Percentiles rank a stretch among this genome's conserved stretches.
Evolutionary conservation across 257 asterid genomes (phyloP).

Genomic region (Knoxia roxburghii): DNA sequence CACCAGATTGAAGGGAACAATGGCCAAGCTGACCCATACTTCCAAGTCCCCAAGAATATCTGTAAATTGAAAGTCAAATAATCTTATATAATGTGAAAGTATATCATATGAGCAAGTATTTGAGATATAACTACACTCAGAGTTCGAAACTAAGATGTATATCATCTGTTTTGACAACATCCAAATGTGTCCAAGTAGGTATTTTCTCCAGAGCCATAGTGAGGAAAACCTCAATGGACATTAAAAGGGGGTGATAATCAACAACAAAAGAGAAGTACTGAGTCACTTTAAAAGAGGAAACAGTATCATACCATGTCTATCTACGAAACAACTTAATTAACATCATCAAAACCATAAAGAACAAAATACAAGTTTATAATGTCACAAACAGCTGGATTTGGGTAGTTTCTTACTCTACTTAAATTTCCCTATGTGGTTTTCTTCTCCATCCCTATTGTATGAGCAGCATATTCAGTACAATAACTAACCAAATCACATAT

Average conservation of each 20-base stretch:
- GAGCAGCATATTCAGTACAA: too few relatives aligned
- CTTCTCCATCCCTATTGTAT: not conserved
- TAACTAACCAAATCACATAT: not conserved
- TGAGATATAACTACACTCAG: not conserved
- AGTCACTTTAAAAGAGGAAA: not conserved
- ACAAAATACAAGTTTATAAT: not conserved
- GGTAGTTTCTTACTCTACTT: not conserved
- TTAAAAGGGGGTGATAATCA: not conserved
- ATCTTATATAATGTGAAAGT: not conserved
- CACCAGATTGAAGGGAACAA: conserved; percentile 77
- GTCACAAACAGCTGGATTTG: not conserved
- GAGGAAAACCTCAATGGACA: not conserved
- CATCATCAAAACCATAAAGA: too few relatives aligned
- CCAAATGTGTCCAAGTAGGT: not conserved
- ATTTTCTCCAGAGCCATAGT: not conserved
- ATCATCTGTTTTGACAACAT: not conserved
- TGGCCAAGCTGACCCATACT: conserved; percentile 98
- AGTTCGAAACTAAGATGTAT: not conserved
- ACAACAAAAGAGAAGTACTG: not conserved
- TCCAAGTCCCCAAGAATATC: conserved; percentile 98
- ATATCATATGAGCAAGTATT: not conserved
- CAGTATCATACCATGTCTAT: not conserved
- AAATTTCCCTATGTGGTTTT: not conserved
- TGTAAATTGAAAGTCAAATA: conserved; percentile 22
- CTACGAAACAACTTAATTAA: not conserved